Base-by-base conservation (phyloP, 371 early-diverging fungal genomes). In the Haplosporangium sp. region DNA sequence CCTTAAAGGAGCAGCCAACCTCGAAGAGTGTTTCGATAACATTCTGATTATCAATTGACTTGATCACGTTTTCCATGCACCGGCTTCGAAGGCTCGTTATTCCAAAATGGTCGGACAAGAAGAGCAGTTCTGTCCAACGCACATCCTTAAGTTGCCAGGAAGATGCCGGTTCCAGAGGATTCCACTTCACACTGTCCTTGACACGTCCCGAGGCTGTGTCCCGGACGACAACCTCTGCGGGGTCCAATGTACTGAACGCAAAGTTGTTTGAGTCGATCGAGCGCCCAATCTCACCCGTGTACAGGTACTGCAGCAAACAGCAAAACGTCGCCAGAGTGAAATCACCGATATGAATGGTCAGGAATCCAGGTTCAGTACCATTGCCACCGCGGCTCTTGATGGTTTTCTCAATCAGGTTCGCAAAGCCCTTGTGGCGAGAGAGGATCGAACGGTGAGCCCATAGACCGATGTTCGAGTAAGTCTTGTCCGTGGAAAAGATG, bases 1-100 rank as follows among this genome's bases (percentile, higher is more conserved):
- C 10, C 42, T 29, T 21, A 21, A 42, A 61, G 42, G 38, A 46
- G 10, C 21, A 13, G 1, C 68, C 68, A 0, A 68, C 61, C 7
- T 61, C 62, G 36, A 68, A 61, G 13, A 68, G 48, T 8, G 55
- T 42, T 48, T 53, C 66, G 21, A 58, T 20, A 9, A 46, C 66
- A 11, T 58, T 65, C 9, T 12, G 11, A 8, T 58, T 6, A 13
- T 58, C 42, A 6, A 65, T 48, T 5, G 66, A 51, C 5, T n/a
- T 45, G 16, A 65, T 21, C 18, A 65, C n/a, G 7, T 58, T 36
- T 3, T 52, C 8, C 20, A 51, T 36, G 20, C 59, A 65, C 1
- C 36, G 52, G 4, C 50, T 29, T 0, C 66, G 59, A 23, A 65
- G 51, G 0, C 55, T 46, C 36, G 47, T 23, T 21, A 65, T 58